phyloP scores from a whole-genome alignment of 176 grass and related monocot species.

The Microstegium vimineum region DNA sequence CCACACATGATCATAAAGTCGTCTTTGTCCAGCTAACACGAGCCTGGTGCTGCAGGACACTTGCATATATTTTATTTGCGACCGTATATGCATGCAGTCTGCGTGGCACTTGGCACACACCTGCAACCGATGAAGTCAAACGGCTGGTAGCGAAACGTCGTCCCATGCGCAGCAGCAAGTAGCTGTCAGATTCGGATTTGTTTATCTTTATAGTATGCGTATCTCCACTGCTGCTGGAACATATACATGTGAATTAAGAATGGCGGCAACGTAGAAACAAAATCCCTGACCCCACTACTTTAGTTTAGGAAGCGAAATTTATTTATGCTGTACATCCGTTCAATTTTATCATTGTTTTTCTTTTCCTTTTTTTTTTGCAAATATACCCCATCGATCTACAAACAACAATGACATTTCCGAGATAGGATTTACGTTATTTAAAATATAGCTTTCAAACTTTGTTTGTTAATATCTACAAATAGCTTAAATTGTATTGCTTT shows the following conservation, averaged over 20 bases:
- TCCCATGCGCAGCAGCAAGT: background rate
- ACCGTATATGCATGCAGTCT: background rate
- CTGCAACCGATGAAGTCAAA: background rate
- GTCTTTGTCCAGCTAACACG: background rate
- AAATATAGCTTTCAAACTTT: background rate
- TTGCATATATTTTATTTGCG: background rate
- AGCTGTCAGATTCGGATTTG: background rate
- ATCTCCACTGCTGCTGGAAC: background rate
- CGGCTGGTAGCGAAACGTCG: background rate
- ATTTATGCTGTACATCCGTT: background rate
- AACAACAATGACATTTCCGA: background rate
- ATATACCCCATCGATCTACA: background rate
- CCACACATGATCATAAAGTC: background rate
- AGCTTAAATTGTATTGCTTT: background rate
- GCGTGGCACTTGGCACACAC: background rate
- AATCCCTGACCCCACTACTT: background rate
- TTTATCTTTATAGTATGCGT: background rate
- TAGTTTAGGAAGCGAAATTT: background rate
- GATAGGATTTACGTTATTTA: background rate
- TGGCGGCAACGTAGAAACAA: background rate
- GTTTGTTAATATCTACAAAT: background rate
- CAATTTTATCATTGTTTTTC: background rate
- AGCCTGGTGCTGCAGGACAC: background rate
- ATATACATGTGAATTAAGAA: background rate
- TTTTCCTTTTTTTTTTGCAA: background rate